A percentile compares a stretch with the other conserved stretches of the same genome.
These are phyloP conservation scores for Zygotorulaspora mrakii DNA, from an alignment of 1,139 yeast species.

Conservation along the genomic window DNA sequence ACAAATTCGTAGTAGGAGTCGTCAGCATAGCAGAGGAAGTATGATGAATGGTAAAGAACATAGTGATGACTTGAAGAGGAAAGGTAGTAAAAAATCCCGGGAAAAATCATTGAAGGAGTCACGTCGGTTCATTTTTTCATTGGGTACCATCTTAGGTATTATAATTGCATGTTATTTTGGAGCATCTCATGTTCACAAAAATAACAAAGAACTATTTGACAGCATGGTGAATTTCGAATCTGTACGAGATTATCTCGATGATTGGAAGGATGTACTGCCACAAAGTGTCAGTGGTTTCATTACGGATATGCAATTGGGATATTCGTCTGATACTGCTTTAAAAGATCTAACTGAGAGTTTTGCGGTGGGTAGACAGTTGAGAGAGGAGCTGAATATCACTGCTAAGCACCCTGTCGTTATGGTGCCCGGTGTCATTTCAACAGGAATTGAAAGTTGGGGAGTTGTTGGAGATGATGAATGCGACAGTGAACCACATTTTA, in stretches of 20 bases:
- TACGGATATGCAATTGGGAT: slow-evolving; percentile 47
- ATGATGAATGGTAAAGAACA: slow-evolving; percentile 6
- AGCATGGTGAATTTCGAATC: slow-evolving; percentile 51
- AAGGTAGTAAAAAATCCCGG: slow-evolving; percentile 16
- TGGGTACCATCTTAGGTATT: slow-evolving; percentile 72
- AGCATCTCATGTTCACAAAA: slow-evolving; percentile 28
- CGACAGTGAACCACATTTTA: slow-evolving; percentile 76
- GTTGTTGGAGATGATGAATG: slow-evolving; percentile 69
- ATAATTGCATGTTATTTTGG: slow-evolving; percentile 62
- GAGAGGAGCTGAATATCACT: slow-evolving; percentile 46
- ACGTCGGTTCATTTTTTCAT: slow-evolving; percentile 40
- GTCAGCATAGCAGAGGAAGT: slow-evolving; percentile 7
- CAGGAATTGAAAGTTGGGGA: slow-evolving; percentile 95
- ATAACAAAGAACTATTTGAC: slow-evolving; percentile 41
- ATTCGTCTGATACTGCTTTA: slow-evolving; percentile 18
- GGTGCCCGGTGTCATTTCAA: slow-evolving; percentile 95
- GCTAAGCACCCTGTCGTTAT: slow-evolving; percentile 76
- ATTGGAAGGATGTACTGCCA: slow-evolving; percentile 70
- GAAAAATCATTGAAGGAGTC: slow-evolving; percentile 34
- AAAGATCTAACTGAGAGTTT: slow-evolving; percentile 73
- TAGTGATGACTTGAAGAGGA: slow-evolving; percentile 1
- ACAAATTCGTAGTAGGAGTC: slow-evolving; percentile 8
- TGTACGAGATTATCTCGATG: slow-evolving; percentile 49
- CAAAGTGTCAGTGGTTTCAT: slow-evolving; percentile 57
- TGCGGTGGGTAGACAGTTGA: slow-evolving; percentile 76